Evolutionary conservation across 2,329 filamentous ascomycete genomes (phyloP), one percentile per base, ranked within the genome.

Genomic region (Volutella citrinella): DNA sequence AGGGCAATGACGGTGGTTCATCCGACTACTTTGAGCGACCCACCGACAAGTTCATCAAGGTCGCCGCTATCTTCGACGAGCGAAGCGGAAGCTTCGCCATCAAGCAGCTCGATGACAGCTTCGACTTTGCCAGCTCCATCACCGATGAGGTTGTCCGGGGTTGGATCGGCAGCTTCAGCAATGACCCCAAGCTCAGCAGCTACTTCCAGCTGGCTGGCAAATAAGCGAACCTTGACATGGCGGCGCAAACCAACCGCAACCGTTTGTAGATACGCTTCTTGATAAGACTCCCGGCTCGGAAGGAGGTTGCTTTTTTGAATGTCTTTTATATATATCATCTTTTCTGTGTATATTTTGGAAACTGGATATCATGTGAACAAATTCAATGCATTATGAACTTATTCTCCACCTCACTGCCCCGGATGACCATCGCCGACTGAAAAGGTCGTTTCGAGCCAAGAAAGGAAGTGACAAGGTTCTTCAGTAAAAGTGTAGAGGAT

Each of bases 11-110:
- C 18, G 81, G 76, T 20, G 83, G 84, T 32, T 78, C 80, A 55
- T 80, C 76, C 19, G 78, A 89, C 60, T 90, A 81, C 65, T 84
- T 91, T 57, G 63, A 69, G 25, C 79, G 86, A 19, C 86, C 86
- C 4, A 67, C 67, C 16, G 63, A 69, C 29, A 59, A 59, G 22
- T 72, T 67, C 42, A 73, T 85, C 55, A 87, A 80, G 61, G 71
- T 79, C 37, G 83, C 80, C 30, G 70, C 81, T 25, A 65, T 86
- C 34, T 77, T 86, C 52, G 66, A 74, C 46, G 64, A 69, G 30
- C 59, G 61, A 32, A 70, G 65, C 30, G 64, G 66, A 18, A 64
- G 64, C 17, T 71, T 80, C 32, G 69, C 72, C 43, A 75, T 85
- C 56, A 76, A 78, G 63, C 52, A 70, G 26, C 57, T 80, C 13